phyloP scores from a whole-genome alignment of 2,329 filamentous ascomycete species.

The Byssochlamys sp. region DNA sequence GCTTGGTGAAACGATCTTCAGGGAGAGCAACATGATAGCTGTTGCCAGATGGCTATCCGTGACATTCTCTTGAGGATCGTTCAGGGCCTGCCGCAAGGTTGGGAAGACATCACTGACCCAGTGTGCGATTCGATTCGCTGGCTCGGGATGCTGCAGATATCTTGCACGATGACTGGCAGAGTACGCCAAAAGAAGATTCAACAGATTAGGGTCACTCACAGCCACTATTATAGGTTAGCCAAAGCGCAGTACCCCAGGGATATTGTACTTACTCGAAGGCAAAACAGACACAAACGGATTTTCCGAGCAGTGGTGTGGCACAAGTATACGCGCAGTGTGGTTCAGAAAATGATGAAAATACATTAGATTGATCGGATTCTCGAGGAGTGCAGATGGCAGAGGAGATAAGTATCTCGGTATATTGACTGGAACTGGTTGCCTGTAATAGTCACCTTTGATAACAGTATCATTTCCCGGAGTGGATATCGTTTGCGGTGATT shows the following conservation, averaged over 20 bases:
- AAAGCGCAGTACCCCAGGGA: conserved; percentile 28
- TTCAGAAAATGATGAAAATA: conserved; percentile 68
- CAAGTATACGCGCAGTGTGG: conserved; percentile 61
- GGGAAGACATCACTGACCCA: conserved; percentile 67
- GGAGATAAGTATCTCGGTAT: conserved; percentile 50
- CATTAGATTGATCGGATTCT: conserved; percentile 72
- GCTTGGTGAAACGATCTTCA: conserved; percentile 74
- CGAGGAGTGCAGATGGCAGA: conserved; percentile 48
- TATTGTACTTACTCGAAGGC: conserved; percentile 47
- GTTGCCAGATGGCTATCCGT: conserved; percentile 67
- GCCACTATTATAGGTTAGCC: conserved; percentile 40
- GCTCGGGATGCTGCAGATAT: conserved; percentile 63
- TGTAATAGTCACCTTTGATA: conserved; percentile 58
- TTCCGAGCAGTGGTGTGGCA: conserved; percentile 52
- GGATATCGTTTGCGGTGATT: conserved; percentile 2
- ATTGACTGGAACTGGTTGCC: conserved; percentile 56
- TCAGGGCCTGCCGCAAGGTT: conserved; percentile 57
- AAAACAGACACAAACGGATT: conserved; percentile 54
- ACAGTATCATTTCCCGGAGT: conserved; percentile 31
- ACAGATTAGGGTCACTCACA: conserved; percentile 46
- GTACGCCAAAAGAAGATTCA: conserved; percentile 70
- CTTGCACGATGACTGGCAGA: conserved; percentile 74
- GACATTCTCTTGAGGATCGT: conserved; percentile 52
- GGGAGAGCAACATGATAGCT: conserved; percentile 72
- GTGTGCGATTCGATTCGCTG: conserved; percentile 64